phyloP scores from a whole-genome alignment of 2,329 filamentous ascomycete species.

The Venturia carpophila region DNA sequence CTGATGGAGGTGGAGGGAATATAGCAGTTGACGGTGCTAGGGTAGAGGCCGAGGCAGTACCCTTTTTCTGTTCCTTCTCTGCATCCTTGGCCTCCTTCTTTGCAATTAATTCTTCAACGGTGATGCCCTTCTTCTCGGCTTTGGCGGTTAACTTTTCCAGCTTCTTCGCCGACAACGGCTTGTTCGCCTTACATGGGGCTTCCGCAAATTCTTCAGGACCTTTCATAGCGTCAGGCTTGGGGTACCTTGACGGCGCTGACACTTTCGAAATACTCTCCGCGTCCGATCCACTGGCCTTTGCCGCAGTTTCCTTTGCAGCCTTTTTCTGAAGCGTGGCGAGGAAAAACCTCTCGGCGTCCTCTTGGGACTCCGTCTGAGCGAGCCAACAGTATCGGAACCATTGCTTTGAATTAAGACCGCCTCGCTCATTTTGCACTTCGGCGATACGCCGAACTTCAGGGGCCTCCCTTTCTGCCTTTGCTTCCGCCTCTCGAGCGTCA shows the following conservation, averaged over 20 bases:
- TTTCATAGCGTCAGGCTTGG: slow-evolving; percentile 7
- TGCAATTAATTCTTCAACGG: slow-evolving; percentile 15
- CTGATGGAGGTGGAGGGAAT: not conserved
- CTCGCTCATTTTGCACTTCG: not conserved
- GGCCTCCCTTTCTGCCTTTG: slow-evolving; percentile 12
- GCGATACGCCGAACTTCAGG: slow-evolving; percentile 3
- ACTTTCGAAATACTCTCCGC: not conserved
- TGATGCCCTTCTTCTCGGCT: slow-evolving; percentile 18
- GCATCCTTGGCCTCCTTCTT: slow-evolving; percentile 7
- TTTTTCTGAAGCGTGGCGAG: slow-evolving; percentile 3
- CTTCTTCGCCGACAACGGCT: slow-evolving; percentile 14
- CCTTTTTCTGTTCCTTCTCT: not conserved
- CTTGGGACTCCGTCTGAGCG: slow-evolving; percentile 1
- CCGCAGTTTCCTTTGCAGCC: not conserved
- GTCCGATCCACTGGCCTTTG: not conserved
- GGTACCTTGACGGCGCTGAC: not conserved
- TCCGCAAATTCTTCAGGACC: slow-evolving; percentile 1
- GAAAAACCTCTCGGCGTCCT: slow-evolving; percentile 8
- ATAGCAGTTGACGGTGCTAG: not conserved
- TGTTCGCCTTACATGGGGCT: not conserved
- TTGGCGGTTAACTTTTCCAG: slow-evolving; percentile 7
- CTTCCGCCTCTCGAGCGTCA: slow-evolving; percentile 1
- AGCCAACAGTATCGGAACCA: slow-evolving; percentile 12
- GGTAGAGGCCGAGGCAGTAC: not conserved
- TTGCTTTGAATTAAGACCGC: slow-evolving; percentile 9